Evolutionary conservation across 805 yeast species (phyloP).

Genomic region (Metschnikowia similis): DNA sequence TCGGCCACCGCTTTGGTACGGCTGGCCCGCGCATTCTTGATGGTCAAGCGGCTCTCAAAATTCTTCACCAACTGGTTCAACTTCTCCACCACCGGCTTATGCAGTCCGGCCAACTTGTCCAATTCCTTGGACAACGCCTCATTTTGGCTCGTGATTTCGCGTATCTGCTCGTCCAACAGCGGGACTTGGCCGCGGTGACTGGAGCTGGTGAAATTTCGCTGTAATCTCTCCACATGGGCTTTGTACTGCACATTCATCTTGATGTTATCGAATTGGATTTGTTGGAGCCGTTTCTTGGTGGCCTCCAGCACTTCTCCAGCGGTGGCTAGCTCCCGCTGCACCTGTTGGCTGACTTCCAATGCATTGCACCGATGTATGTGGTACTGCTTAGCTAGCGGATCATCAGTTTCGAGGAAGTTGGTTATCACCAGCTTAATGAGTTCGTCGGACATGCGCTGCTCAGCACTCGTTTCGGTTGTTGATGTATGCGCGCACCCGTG

Average conservation of each 20-base stretch:
- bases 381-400: slow-evolving; percentile 30
- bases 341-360: slow-evolving; percentile 7
- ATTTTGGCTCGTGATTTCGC: slow-evolving; percentile 17
- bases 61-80: slow-evolving; percentile 24
- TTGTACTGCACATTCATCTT: slow-evolving; percentile 22
- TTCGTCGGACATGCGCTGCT: slow-evolving; percentile 21
- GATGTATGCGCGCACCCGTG: neutral
- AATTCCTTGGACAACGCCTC: slow-evolving; percentile 18
- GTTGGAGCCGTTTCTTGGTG: slow-evolving; percentile 14
- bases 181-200: slow-evolving; percentile 12
- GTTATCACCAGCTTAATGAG: slow-evolving; percentile 29
- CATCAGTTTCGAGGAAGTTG: slow-evolving; percentile 29
- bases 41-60: slow-evolving; percentile 19
- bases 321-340: slow-evolving; percentile 9
- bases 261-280: slow-evolving; percentile 29
- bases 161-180: slow-evolving; percentile 20
- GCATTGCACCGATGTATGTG: slow-evolving; percentile 30
- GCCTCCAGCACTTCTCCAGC: slow-evolving; percentile 10
- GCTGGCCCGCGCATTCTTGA: slow-evolving; percentile 1
- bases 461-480: neutral
- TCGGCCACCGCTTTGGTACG: neutral
- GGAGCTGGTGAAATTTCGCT: slow-evolving; percentile 16
- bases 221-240: slow-evolving; percentile 22
- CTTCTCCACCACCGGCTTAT: slow-evolving; percentile 34
- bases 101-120: slow-evolving; percentile 23